A percentile compares a stretch with the other conserved stretches of the same genome.
Conservation (phyloP, 352 stramenopile species). For the Hyphochytrium catenoides region DNA sequence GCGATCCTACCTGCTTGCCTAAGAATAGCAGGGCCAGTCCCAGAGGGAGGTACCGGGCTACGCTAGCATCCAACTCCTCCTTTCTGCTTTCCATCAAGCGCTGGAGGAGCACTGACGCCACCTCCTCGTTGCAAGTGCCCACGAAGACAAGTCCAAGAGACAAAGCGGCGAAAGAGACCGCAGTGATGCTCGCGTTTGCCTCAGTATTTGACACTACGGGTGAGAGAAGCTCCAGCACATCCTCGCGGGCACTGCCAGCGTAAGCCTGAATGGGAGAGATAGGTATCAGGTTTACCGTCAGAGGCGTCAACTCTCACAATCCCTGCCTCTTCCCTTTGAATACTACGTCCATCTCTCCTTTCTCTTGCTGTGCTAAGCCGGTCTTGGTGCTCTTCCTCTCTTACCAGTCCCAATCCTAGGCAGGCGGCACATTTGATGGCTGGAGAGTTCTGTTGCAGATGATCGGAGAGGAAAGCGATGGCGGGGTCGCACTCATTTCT, state of each 20-base stretch:
- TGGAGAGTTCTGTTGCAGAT: conserved; percentile 82
- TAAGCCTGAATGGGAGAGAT: no score
- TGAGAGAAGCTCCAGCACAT: conserved; percentile 89
- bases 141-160: conserved; percentile 95
- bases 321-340: no score
- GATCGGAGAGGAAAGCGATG: conserved; percentile 85
- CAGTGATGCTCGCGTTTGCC: conserved; percentile 73
- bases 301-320: no score
- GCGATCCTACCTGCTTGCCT: conserved; percentile 13
- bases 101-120: conserved; percentile 86
- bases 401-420: conserved; percentile 88
- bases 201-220: conserved; percentile 72
- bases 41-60: conserved; percentile 85
- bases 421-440: conserved; percentile 80
- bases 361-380: no score
- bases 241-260: conserved; percentile 80
- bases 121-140: conserved; percentile 89
- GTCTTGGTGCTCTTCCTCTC: no score
- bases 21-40: conserved; percentile 93
- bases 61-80: conserved; percentile 85
- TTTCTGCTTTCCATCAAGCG: conserved; percentile 94
- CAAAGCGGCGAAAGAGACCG: conserved; percentile 73
- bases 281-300: no score
- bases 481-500: conserved; percentile 92
- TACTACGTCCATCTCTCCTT: no score